These are phyloP conservation scores for Ceratocystis ficicola DNA, from an alignment of 2,329 filamentous ascomycete species.

Conservation along the genomic window DNA sequence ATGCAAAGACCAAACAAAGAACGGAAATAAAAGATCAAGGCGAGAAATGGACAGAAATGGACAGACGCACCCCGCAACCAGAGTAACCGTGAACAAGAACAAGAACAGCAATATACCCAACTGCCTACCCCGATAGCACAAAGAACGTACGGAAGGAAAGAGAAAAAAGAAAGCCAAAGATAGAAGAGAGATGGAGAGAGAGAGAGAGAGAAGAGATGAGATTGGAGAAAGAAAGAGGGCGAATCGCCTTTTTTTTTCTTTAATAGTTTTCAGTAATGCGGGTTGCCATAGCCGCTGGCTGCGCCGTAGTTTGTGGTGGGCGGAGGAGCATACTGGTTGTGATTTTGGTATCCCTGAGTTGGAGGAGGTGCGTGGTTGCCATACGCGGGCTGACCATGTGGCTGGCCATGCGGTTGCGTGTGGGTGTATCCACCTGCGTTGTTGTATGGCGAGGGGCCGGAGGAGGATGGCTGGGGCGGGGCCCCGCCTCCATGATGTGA, in stretches of 20 bases:
- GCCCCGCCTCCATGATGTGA: conserved; percentile 1
- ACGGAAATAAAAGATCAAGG: conserved; percentile 7
- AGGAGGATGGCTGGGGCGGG: conserved; percentile 20
- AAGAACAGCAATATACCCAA: conserved; percentile 14
- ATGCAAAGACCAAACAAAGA: neutral
- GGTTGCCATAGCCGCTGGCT: conserved; percentile 15
- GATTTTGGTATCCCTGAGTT: conserved; percentile 24
- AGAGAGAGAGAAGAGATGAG: neutral
- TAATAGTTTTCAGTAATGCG: conserved; percentile 14
- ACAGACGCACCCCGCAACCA: conserved; percentile 14
- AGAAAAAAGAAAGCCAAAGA: neutral
- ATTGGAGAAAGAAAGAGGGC: too few species aligned
- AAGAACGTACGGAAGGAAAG: neutral
- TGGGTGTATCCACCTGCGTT: conserved; percentile 15
- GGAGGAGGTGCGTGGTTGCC: conserved; percentile 22
- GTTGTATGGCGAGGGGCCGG: conserved; percentile 14
- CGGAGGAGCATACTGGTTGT: conserved; percentile 24
- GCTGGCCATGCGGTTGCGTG: neutral
- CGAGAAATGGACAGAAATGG: neutral
- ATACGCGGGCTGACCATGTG: conserved; percentile 23
- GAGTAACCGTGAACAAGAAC: conserved; percentile 14
- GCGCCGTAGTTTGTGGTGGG: conserved; percentile 19
- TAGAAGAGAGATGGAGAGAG: neutral
- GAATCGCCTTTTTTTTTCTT: too few species aligned
- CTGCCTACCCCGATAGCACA: conserved; percentile 14